Percentiles rank a stretch among this genome's conserved stretches.
These are phyloP conservation scores for Citeromyces hawaiiensis DNA, from an alignment of 1,139 yeast species.

Conservation along the genomic window DNA sequence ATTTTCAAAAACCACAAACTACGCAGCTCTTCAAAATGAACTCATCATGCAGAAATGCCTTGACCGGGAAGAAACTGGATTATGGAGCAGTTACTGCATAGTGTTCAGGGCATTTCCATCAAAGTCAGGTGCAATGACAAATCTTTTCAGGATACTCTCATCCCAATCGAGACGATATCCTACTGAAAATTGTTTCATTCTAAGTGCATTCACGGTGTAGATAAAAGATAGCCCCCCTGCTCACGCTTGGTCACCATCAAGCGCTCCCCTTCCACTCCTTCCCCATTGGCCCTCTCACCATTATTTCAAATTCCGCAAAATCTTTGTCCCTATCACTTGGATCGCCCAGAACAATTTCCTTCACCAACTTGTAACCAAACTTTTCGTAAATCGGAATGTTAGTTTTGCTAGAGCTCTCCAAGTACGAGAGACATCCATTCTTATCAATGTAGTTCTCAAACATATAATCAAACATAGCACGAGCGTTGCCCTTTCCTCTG, in stretches of 20 bases:
- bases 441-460: conserved; percentile 36
- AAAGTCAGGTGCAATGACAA: no score
- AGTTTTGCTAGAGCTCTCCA: conserved; percentile 40
- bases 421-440: conserved; percentile 29
- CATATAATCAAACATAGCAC: conserved; percentile 43
- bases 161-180: no score
- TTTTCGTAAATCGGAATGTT: conserved; percentile 46
- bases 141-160: no score
- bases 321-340: conserved; percentile 19
- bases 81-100: no score
- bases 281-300: conserved; percentile 37
- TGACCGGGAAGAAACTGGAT: no score
- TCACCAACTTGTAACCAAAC: conserved; percentile 39
- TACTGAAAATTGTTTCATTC: no score
- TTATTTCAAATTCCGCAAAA: conserved; percentile 42
- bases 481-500: conserved; percentile 56
- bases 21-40: no score
- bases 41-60: no score
- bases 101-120: no score
- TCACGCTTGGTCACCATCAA: conserved; percentile 7
- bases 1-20: no score
- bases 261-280: conserved; percentile 17
- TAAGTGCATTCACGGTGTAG: no score
- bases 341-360: conserved; percentile 36
- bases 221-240: no score